Conservation (phyloP, 192 early-diverging fungal species). For the Umbelopsis vinacea region DNA sequence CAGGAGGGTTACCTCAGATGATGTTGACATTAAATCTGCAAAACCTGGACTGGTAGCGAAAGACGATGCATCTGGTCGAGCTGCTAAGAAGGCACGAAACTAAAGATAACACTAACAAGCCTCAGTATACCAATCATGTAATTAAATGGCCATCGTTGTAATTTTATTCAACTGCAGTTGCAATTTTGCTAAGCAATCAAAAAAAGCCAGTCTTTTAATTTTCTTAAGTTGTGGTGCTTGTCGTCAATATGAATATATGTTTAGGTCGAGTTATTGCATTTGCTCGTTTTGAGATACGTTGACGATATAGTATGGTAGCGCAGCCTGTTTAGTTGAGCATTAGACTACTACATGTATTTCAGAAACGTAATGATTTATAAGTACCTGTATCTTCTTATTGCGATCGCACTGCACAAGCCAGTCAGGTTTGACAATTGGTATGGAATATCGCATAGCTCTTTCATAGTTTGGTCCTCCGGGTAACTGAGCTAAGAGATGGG, state of each 20-base stretch:
- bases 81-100: constrained; percentile 40
- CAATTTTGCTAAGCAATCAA: background rate
- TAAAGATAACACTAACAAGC: background rate
- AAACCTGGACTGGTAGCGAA: constrained; percentile 29
- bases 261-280: background rate
- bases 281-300: constrained; percentile 36
- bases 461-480: constrained; percentile 88
- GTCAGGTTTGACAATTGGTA: constrained; percentile 94
- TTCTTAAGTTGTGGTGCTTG: too few species aligned
- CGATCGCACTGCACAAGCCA: constrained; percentile 93
- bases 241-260: background rate
- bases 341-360: background rate
- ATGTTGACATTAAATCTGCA: constrained; percentile 57
- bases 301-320: constrained; percentile 61
- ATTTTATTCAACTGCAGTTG: background rate
- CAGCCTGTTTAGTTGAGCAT: constrained; percentile 35
- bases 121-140: constrained; percentile 4
- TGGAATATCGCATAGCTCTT: constrained; percentile 84
- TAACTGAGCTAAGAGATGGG: constrained; percentile 88
- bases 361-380: background rate
- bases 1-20: constrained; percentile 56
- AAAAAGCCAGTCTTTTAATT: background rate
- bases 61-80: constrained; percentile 28
- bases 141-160: constrained; percentile 3
- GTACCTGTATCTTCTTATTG: constrained; percentile 84